A percentile compares a stretch with the other conserved stretches of the same genome.
phyloP scores from a whole-genome alignment of 208 protist genomes.

The Trypanosoma theileri region DNA sequence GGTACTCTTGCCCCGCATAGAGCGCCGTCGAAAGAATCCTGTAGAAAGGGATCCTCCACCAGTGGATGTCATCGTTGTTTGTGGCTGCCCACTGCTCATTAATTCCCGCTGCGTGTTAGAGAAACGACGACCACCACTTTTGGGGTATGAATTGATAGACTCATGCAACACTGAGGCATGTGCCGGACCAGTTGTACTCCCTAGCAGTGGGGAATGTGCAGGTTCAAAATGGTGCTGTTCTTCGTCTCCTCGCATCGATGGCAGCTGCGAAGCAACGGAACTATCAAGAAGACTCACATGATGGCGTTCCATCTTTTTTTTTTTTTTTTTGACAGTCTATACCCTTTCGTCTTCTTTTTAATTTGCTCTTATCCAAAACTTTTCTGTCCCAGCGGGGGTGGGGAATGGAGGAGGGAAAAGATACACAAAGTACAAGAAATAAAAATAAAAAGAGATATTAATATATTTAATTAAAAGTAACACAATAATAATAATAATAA shows the following conservation, averaged over 20 bases:
- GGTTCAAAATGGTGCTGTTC: neutral
- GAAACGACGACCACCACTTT: neutral
- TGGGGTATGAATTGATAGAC: neutral
- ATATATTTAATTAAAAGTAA: neutral
- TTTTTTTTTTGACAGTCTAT: neutral
- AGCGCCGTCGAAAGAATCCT: conserved; percentile 9
- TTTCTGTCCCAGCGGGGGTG: too few species aligned
- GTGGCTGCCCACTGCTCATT: neutral
- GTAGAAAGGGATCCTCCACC: neutral
- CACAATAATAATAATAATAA: conserved; percentile 6
- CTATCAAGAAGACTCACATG: conserved; percentile 2
- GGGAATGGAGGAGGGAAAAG: neutral
- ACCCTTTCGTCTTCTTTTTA: neutral
- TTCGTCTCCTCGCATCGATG: conserved; percentile 5
- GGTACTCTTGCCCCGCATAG: conserved; percentile 4
- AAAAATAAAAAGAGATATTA: conserved; percentile 2
- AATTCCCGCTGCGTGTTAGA: conserved; percentile 11
- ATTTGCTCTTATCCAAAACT: neutral
- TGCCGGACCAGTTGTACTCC: neutral
- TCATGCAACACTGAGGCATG: neutral
- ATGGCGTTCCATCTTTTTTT: conserved; percentile 14
- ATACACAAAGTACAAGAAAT: neutral
- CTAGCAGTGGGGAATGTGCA: neutral
- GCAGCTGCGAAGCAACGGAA: neutral
- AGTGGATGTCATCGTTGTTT: neutral